A percentile compares a stretch with the other conserved stretches of the same genome.
phyloP scores from a whole-genome alignment of 805 yeast genomes.

The Lipomyces kockii region DNA sequence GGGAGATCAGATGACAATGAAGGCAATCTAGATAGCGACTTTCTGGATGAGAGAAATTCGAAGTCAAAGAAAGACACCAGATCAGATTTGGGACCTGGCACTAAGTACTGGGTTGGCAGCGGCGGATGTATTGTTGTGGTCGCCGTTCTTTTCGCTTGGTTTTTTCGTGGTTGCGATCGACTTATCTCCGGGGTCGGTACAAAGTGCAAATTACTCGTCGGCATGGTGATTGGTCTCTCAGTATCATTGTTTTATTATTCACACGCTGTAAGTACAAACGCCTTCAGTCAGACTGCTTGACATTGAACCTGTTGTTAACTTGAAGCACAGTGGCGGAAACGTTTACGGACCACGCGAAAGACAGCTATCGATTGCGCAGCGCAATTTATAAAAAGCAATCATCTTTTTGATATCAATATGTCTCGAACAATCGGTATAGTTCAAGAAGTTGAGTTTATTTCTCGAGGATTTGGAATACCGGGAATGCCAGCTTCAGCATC shows the following conservation, averaged over 20 bases:
- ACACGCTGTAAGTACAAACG: constrained; percentile 27
- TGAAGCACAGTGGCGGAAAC: constrained; percentile 30
- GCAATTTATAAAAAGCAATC: constrained; percentile 31
- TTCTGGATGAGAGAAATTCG: neutral
- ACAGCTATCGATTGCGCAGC: constrained; percentile 22
- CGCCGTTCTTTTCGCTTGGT: constrained; percentile 44
- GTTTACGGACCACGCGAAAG: constrained; percentile 31
- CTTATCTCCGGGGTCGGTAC: constrained; percentile 11
- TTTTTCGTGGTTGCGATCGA: constrained; percentile 15
- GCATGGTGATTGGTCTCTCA: constrained; percentile 19
- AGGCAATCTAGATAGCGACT: neutral
- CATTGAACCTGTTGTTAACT: neutral
- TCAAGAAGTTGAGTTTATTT: constrained; percentile 38
- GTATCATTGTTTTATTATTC: constrained; percentile 31
- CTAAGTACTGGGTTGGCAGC: constrained; percentile 43
- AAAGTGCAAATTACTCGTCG: constrained; percentile 21
- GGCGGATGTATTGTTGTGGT: constrained; percentile 47
- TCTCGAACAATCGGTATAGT: constrained; percentile 33
- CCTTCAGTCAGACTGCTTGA: neutral
- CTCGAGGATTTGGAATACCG: constrained; percentile 25
- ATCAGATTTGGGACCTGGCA: neutral
- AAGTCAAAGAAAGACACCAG: neutral
- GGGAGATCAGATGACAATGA: constrained; percentile 1
- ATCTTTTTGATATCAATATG: constrained; percentile 33
- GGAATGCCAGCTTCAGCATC: neutral